Evolutionary conservation across 73 alveolate species (phyloP).

Genomic region (Symbiodinium natans): DNA sequence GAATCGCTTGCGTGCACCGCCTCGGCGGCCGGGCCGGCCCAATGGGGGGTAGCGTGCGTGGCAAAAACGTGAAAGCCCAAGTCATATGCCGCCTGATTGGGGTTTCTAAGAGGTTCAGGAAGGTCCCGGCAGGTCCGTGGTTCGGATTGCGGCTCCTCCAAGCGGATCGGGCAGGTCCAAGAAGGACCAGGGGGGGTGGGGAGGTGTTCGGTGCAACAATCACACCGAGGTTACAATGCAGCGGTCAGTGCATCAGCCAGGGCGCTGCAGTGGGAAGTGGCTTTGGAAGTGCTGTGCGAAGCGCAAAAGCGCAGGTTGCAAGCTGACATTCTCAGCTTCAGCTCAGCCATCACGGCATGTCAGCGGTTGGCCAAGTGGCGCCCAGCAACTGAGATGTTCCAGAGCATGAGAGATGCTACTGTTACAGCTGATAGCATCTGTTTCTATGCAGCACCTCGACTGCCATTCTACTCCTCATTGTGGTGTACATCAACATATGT

Average conservation of each 20-base stretch:
- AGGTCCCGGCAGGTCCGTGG: too few relatives aligned
- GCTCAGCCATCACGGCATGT: conserved; percentile 24
- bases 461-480: neutral
- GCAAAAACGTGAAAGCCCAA: too few relatives aligned
- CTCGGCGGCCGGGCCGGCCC: neutral
- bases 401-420: neutral
- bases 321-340: conserved; percentile 28
- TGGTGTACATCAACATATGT: too few relatives aligned
- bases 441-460: conserved; percentile 29
- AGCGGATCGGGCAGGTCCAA: too few relatives aligned
- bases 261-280: conserved; percentile 19
- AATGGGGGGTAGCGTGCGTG: too few relatives aligned
- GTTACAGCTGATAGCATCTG: conserved; percentile 13
- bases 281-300: neutral
- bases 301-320: neutral
- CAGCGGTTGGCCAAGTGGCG: conserved; percentile 57
- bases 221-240: conserved; percentile 17
- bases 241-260: conserved; percentile 23
- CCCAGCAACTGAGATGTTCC: neutral
- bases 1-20: neutral
- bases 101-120: too few relatives aligned
- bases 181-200: too few relatives aligned
- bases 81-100: too few relatives aligned
- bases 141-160: too few relatives aligned
- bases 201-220: neutral